These are phyloP conservation scores for Maudiozyma barnettii DNA, from an alignment of 805 yeast genomes.

Conservation along the genomic window DNA sequence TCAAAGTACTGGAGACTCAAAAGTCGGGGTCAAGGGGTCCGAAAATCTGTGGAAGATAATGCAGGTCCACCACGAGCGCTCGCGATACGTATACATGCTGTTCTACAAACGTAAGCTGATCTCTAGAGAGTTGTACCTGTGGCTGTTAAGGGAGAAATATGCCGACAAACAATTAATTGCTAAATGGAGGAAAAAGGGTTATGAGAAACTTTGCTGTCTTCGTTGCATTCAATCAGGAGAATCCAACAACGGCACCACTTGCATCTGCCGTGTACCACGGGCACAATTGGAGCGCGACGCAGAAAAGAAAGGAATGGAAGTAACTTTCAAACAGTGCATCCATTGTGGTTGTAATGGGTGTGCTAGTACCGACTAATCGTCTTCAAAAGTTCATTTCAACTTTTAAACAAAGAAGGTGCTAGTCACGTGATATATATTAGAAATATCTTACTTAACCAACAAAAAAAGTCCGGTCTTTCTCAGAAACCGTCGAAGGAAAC, in stretches of 20 bases:
- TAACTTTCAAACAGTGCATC: conserved; percentile 46
- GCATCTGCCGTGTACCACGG: conserved; percentile 81
- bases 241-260: conserved; percentile 55
- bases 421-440: no score
- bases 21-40: conserved; percentile 40
- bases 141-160: conserved; percentile 57
- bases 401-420: not conserved
- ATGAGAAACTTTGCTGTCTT: conserved; percentile 77
- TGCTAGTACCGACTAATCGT: conserved; percentile 53
- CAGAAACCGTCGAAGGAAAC: no score
- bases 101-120: conserved; percentile 64
- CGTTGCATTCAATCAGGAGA: conserved; percentile 61
- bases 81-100: conserved; percentile 66
- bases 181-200: conserved; percentile 78
- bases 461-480: no score
- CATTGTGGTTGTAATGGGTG: conserved; percentile 86
- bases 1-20: conserved; percentile 32
- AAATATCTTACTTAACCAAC: no score
- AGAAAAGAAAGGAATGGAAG: conserved; percentile 11
- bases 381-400: not conserved
- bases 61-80: conserved; percentile 61
- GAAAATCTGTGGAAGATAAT: conserved; percentile 62
- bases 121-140: conserved; percentile 57
- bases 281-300: conserved; percentile 35
- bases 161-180: conserved; percentile 68